These are phyloP conservation scores for Babesia ovata DNA, from an alignment of 169 alveolate genomes.

Conservation along the genomic window DNA sequence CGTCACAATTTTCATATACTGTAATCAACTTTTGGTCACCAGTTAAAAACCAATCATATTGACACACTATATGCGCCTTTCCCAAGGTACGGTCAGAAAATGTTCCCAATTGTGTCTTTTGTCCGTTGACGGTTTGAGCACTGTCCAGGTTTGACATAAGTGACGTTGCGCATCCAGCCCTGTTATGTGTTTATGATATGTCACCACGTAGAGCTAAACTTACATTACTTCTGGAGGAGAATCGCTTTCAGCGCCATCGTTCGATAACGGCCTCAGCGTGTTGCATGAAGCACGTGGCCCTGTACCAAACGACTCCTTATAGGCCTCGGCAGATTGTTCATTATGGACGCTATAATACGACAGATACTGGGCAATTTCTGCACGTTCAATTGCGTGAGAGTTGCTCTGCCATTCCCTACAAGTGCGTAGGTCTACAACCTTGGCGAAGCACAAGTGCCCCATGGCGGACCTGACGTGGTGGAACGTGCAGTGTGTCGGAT, in stretches of 20 bases:
- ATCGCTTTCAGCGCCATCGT: too few species aligned
- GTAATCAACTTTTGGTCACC: not conserved
- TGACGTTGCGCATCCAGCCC: not conserved
- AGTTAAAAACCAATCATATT: not conserved
- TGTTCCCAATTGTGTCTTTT: not conserved
- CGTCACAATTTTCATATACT: constrained; percentile 33
- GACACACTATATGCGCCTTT: not conserved
- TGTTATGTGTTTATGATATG: not conserved
- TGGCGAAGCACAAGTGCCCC: constrained; percentile 16
- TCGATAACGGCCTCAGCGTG: too few species aligned
- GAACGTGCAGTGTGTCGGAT: not conserved
- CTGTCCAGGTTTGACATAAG: not conserved
- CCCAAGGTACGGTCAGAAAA: not conserved
- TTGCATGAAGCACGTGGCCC: too few species aligned
- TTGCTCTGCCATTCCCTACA: not conserved
- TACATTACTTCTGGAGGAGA: too few species aligned
- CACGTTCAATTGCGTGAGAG: not conserved
- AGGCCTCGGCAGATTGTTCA: not conserved
- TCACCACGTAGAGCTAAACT: too few species aligned
- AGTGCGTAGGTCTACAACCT: constrained; percentile 15
- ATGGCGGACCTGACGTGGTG: constrained; percentile 12
- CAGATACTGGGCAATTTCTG: constrained; percentile 9
- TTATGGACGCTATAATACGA: not conserved
- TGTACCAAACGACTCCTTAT: not conserved
- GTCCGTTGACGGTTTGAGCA: not conserved